Base-by-base conservation (phyloP, 2,329 filamentous ascomycete species). In the Nectriaceae sp. region DNA sequence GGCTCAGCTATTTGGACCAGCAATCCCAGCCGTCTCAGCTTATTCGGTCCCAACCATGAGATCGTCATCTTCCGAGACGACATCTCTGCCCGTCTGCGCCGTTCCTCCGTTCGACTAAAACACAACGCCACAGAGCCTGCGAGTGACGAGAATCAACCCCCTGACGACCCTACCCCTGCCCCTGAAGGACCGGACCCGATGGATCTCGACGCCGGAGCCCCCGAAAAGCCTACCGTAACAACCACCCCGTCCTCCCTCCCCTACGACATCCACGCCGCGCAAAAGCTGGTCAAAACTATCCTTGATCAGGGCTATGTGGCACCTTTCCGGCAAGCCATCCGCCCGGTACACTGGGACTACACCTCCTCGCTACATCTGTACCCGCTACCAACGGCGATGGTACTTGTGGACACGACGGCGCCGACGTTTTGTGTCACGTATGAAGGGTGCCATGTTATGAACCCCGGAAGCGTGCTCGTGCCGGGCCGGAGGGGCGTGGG, bases 401-500 rank as follows among this genome's bases (percentile, higher is more conserved):
- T 95, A 15, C 72, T 99, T 4, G 86, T 90, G 2, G 94, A 99
- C 70, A 77, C 87, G 0, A 89, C 92, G 36, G 85, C 87, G 10
- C 85, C 89, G 13, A 80, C 90, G 0, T 99, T 96, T 63, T 88
- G 87, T 45, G 76, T 97, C 55, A 96, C 89, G 13, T 97, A 97
- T 64, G 93, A 96, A 69, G 93, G 92, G 0, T 97, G 94, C 64
- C 89, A 94, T 72, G 92, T 97, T 26, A 86, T 99, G 81, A 99
- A 99, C 66, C 92, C 94, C 0, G 90, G 91, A 5, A 78, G 80
- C 41, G 70, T 99, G 42, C 78, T 95, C 20, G 84, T 89, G 0
- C 75, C 82, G 0, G 87, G 85, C 1, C 78, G 85, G 44, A 81
- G 83, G 54, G 84, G 85, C 4, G 82, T 86, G 5, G 88, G 84